These are phyloP conservation scores for Trichosporon inkin DNA, from an alignment of 1,284 basidiomycete genomes.

Conservation along the genomic window DNA sequence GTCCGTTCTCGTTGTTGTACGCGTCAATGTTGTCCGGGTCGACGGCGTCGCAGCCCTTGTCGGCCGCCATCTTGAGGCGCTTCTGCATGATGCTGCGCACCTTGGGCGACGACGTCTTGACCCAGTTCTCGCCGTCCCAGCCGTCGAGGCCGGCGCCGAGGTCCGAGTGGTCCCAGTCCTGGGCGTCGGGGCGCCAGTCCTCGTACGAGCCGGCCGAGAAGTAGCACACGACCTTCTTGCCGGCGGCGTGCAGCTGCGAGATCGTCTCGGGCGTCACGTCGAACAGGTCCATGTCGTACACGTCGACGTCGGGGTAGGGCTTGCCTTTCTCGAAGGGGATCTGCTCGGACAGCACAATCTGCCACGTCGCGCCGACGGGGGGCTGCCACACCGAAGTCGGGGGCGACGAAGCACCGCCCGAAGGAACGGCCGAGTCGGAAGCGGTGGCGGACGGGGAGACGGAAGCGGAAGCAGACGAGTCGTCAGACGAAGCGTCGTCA, in stretches of 20 bases:
- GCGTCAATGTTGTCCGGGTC: conserved; percentile 48
- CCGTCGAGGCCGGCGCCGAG: conserved; percentile 9
- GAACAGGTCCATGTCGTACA: conserved; percentile 17
- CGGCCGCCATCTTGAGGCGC: conserved; percentile 33
- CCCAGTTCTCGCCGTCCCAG: conserved; percentile 16
- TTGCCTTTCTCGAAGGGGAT: not conserved
- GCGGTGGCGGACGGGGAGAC: not conserved
- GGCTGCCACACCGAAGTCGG: not conserved
- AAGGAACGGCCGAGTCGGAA: not conserved
- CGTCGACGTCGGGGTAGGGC: conserved; percentile 5
- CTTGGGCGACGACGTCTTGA: not conserved
- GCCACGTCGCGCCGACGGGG: conserved; percentile 5
- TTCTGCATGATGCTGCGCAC: conserved; percentile 10
- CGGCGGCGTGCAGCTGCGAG: conserved; percentile 19
- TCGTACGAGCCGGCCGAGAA: conserved; percentile 45
- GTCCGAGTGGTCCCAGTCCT: not conserved
- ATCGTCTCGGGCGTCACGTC: conserved; percentile 11
- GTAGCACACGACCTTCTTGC: conserved; percentile 48
- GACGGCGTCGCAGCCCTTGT: conserved; percentile 46
- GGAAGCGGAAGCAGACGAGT: not conserved
- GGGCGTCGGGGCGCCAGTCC: conserved; percentile 14
- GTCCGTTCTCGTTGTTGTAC: conserved; percentile 13
- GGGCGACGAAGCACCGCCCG: not conserved
- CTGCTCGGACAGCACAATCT: conserved; percentile 11
- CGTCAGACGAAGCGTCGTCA: not conserved